phyloP scores from a whole-genome alignment of 2,329 filamentous ascomycete genomes.

The Clathrospora elynae region DNA sequence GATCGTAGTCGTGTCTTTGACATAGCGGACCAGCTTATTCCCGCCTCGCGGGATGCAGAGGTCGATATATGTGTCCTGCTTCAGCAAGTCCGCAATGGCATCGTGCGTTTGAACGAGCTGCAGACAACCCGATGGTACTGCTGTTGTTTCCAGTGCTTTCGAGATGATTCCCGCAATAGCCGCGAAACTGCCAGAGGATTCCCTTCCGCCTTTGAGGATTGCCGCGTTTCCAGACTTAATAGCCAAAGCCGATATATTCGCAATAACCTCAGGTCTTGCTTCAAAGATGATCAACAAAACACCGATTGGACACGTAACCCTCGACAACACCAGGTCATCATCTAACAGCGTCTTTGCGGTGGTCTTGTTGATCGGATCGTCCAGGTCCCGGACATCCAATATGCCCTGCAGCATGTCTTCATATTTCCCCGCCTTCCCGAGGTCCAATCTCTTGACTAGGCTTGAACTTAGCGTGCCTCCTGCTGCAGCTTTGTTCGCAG shows the following conservation, averaged over 20 bases:
- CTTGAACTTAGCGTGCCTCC: conserved; percentile 79
- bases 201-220: conserved; percentile 95
- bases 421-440: conserved; percentile 86
- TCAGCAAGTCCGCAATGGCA: conserved; percentile 84
- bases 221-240: conserved; percentile 98
- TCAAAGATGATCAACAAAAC: conserved; percentile 99
- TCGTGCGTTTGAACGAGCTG: conserved; percentile 95
- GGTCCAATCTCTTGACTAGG: conserved; percentile 84
- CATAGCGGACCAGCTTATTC: conserved; percentile 86
- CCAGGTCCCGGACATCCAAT: conserved; percentile 79
- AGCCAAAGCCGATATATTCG: conserved; percentile 93
- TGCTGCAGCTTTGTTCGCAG: conserved; percentile 73
- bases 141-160: conserved; percentile 70
- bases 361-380: conserved; percentile 86
- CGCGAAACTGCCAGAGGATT: conserved; percentile 93
- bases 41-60: conserved; percentile 91
- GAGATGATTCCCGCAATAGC: conserved; percentile 88
- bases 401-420: conserved; percentile 98
- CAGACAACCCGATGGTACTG: conserved; percentile 83
- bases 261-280: conserved; percentile 95
- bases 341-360: conserved; percentile 85
- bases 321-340: conserved; percentile 81
- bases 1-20: conserved; percentile 90
- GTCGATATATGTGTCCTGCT: conserved; percentile 85
- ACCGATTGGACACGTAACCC: conserved; percentile 91